These are phyloP conservation scores for Aspergillus affinis DNA, from an alignment of 495 filamentous ascomycete species.

Conservation along the genomic window DNA sequence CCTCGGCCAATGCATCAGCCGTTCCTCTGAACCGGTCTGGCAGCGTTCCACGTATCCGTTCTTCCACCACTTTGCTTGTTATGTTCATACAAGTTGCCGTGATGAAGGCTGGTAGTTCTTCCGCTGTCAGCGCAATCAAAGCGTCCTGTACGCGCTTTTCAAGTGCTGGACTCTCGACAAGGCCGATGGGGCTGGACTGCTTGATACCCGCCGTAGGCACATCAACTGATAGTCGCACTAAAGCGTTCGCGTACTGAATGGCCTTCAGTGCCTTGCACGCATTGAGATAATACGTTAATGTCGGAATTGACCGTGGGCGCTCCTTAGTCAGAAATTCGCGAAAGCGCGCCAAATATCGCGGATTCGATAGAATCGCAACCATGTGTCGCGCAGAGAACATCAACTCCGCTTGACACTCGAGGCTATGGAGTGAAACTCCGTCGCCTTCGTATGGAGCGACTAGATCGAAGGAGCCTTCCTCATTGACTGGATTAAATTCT, in stretches of 20 bases:
- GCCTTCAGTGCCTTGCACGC: constrained; percentile 66
- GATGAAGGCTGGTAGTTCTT: constrained; percentile 72
- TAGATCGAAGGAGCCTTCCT: constrained; percentile 32
- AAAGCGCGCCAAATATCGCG: constrained; percentile 60
- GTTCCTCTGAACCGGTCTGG: constrained; percentile 48
- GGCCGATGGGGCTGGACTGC: constrained; percentile 39
- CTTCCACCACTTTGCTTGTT: constrained; percentile 37
- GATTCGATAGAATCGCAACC: constrained; percentile 58
- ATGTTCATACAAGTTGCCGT: constrained; percentile 41
- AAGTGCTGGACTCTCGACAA: constrained; percentile 41
- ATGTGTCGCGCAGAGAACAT: constrained; percentile 69
- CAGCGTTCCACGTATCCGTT: constrained; percentile 34
- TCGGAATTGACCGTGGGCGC: constrained; percentile 66
- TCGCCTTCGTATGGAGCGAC: constrained; percentile 29
- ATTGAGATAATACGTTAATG: constrained; percentile 67
- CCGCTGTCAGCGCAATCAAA: constrained; percentile 57
- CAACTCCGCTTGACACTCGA: constrained; percentile 61
- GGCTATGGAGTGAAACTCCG: constrained; percentile 34
- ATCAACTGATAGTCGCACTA: constrained; percentile 40
- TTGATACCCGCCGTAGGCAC: constrained; percentile 10
- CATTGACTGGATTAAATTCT: constrained; percentile 29
- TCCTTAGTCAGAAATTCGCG: constrained; percentile 70
- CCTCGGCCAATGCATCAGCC: constrained; percentile 71
- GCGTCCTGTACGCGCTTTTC: constrained; percentile 58
- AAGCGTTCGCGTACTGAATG: constrained; percentile 69